A percentile compares a stretch with the other conserved stretches of the same genome.
phyloP scores from a whole-genome alignment of 2,329 filamentous ascomycete species.

The Myriosclerotinia scirpicola region DNA sequence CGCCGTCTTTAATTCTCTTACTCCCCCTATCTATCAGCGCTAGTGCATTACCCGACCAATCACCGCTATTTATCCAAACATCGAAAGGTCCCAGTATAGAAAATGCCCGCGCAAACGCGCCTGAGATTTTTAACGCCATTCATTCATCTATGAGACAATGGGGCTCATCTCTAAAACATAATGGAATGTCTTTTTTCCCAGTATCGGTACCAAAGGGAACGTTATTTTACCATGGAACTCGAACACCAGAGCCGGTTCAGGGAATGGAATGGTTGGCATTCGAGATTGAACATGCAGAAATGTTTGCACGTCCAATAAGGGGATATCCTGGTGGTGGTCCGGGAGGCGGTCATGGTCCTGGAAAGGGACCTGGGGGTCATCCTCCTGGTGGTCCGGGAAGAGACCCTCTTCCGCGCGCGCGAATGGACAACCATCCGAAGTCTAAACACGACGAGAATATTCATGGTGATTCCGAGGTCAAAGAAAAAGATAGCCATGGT shows the following conservation, averaged over 20 bases:
- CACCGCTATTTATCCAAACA: conserved; percentile 1
- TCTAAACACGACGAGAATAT: neutral
- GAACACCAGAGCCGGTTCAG: conserved; percentile 47
- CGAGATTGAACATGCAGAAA: conserved; percentile 70
- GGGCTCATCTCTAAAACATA: conserved; percentile 71
- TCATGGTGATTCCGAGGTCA: neutral
- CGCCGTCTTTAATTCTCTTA: conserved; percentile 5
- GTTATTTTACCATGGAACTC: conserved; percentile 66
- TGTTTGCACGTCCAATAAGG: conserved; percentile 52
- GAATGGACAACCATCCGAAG: neutral
- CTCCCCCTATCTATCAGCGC: conserved; percentile 2
- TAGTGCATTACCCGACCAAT: neutral
- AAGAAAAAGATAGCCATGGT: conserved; percentile 43
- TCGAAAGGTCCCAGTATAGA: conserved; percentile 11
- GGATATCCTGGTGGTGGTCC: conserved; percentile 23
- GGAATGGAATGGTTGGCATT: conserved; percentile 73
- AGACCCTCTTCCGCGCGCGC: conserved; percentile 20
- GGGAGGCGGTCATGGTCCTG: conserved; percentile 20
- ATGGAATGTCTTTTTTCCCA: conserved; percentile 71
- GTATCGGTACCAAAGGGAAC: conserved; percentile 64
- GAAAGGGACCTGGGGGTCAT: conserved; percentile 4
- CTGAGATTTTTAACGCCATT: conserved; percentile 70
- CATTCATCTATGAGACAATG: conserved; percentile 72
- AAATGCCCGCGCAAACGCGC: conserved; percentile 49
- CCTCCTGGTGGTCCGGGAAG: conserved; percentile 11